Evolutionary conservation across 176 grass and related monocot species (phyloP).

Genomic region (Aegilops sharonensis): DNA sequence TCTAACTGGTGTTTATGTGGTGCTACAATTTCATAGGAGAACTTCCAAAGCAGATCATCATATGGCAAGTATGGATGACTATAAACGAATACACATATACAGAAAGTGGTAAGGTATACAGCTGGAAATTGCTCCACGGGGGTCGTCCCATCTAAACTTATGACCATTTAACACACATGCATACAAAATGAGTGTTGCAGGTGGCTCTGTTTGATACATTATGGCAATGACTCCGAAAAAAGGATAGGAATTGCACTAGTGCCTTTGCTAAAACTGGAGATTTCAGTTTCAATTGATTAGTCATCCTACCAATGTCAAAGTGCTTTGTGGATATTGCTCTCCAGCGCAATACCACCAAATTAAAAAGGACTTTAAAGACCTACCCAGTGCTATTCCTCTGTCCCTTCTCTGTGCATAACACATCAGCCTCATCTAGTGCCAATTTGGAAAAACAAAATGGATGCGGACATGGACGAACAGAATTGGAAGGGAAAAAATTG

Average conservation of each 20-base stretch:
- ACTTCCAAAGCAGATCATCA: neutral
- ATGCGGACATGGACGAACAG: neutral
- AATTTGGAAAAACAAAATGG: neutral
- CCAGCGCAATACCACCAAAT: conserved; percentile 28
- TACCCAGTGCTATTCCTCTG: conserved; percentile 18
- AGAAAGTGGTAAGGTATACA: neutral
- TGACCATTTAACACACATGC: neutral
- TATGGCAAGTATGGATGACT: neutral
- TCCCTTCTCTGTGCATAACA: conserved; percentile 27
- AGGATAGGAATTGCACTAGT: neutral
- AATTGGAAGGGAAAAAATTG: conserved; percentile 1
- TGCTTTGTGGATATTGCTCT: conserved; percentile 21
- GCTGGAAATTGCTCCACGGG: neutral
- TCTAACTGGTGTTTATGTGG: neutral
- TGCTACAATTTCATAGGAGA: conserved; percentile 1
- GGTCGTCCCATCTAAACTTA: neutral
- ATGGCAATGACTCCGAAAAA: neutral
- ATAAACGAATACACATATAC: neutral
- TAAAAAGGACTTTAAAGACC: conserved; percentile 21
- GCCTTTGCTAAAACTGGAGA: neutral
- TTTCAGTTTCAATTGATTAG: neutral
- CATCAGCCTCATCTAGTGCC: conserved; percentile 22
- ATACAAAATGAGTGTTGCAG: neutral
- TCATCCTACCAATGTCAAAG: neutral
- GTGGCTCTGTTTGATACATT: neutral